Evolutionary conservation across 2,329 filamentous ascomycete genomes (phyloP), one percentile per base, ranked within the genome.

Genomic region (Neurospora sp.): DNA sequence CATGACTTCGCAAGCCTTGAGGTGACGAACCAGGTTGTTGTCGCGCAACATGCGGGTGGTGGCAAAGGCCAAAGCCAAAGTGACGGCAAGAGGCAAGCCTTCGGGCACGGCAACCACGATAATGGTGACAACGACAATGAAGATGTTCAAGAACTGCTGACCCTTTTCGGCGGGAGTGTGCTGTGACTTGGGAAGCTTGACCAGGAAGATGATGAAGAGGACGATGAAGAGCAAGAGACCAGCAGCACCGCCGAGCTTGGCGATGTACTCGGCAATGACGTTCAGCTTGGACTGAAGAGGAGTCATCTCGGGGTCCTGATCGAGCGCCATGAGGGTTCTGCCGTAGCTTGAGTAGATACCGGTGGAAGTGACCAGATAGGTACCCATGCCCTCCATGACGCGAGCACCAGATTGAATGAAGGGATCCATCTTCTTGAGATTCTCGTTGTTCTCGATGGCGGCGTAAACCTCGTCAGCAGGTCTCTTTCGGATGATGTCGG

Each of bases 361-460:
- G 39, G 91, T 91, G 17, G 89, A 91, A 1, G 91, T 93, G 71
- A 89, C 88, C 79, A 93, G 83, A 75, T 88, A 93, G 1, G 89
- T 92, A 12, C 91, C 91, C 8, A 92, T 87, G 65, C 91, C 91
- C 77, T 93, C 91, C 80, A 92, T 90, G 70, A 93, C 90, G 72
- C 91, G 91, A 68, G 89, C 86, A 39, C 91, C 94, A 38, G 93
- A 97, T 74, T 97, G 92, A 75, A 97, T 92, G 74, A 94, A 92
- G 0, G 91, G 91, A 73, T 94, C 91, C 80, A 93, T 85, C 79
- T 93, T 93, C 81, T 87, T 89, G 33, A 90, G 82, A 66, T 83
- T 83, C 57, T 90, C 86, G 74, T 87, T 83, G 72, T 86, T 88
- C 74, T 91, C 87, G 74, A 93, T 91, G 36, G 89, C 89, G 23